Evolutionary conservation across 805 yeast genomes (phyloP).

Genomic region (Starmerella cellae): DNA sequence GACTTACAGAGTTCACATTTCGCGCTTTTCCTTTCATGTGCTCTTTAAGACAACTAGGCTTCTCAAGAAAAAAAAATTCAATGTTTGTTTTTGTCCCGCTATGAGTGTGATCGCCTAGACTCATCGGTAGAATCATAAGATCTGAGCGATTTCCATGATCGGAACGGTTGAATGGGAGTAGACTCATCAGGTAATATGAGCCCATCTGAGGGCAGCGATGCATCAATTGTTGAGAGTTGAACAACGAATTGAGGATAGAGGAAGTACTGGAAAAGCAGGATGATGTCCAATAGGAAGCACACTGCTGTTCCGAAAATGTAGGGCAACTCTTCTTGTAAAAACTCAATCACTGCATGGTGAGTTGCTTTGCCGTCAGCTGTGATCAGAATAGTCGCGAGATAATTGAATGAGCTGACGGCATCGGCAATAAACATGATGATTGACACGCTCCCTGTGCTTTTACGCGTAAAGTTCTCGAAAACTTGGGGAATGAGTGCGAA

Average conservation of each 20-base stretch:
- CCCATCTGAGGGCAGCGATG: not conserved
- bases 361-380: slow-evolving; percentile 15
- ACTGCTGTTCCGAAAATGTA: slow-evolving; percentile 23
- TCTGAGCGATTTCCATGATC: slow-evolving; percentile 4
- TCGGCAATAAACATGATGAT: slow-evolving; percentile 24
- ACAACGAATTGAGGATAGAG: slow-evolving; percentile 18
- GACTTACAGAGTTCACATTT: too few relatives aligned
- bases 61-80: too few relatives aligned
- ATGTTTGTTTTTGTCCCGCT: too few relatives aligned
- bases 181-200: not conserved
- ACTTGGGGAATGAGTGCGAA: slow-evolving; percentile 33
- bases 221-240: not conserved
- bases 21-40: too few relatives aligned
- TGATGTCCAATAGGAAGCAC: slow-evolving; percentile 21
- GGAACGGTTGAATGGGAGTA: slow-evolving; percentile 2
- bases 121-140: not conserved
- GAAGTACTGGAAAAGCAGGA: slow-evolving; percentile 22
- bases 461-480: slow-evolving; percentile 26
- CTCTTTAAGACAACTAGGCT: too few relatives aligned
- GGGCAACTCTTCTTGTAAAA: slow-evolving; percentile 24
- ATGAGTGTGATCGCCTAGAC: not conserved
- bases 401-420: slow-evolving; percentile 21
- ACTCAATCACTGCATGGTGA: slow-evolving; percentile 17
- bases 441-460: slow-evolving; percentile 33
- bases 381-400: slow-evolving; percentile 22